These are phyloP conservation scores for Alternaria triticimaculans DNA, from an alignment of 2,329 filamentous ascomycete species.

Conservation along the genomic window DNA sequence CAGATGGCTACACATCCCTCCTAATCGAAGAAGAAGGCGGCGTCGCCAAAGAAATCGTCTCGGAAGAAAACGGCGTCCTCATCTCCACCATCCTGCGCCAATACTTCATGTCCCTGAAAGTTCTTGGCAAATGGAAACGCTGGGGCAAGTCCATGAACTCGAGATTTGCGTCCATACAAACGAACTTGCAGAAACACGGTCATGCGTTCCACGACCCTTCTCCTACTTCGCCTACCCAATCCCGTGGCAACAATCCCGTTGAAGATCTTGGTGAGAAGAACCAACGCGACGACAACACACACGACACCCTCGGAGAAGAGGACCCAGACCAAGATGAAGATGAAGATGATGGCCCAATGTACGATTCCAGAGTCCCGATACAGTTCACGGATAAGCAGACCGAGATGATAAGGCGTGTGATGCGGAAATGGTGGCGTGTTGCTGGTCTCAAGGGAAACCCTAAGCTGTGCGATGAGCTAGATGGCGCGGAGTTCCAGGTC, in stretches of 20 bases:
- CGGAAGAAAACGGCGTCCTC: slow-evolving; percentile 85
- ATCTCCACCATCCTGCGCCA: slow-evolving; percentile 87
- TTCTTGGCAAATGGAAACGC: slow-evolving; percentile 79
- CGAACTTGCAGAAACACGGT: slow-evolving; percentile 62
- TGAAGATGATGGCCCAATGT: slow-evolving; percentile 49
- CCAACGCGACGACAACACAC: neutral
- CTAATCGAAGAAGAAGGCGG: slow-evolving; percentile 80
- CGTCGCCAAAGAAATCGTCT: slow-evolving; percentile 76
- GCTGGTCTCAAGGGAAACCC: slow-evolving; percentile 65
- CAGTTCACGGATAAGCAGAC: slow-evolving; percentile 52
- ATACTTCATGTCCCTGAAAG: slow-evolving; percentile 87
- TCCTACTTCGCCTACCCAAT: slow-evolving; percentile 30
- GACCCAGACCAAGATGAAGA: slow-evolving; percentile 48
- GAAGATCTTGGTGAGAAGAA: slow-evolving; percentile 12
- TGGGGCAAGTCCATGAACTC: slow-evolving; percentile 67
- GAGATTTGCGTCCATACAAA: slow-evolving; percentile 72
- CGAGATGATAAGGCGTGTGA: slow-evolving; percentile 71
- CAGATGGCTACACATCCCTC: slow-evolving; percentile 78
- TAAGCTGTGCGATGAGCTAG: slow-evolving; percentile 61
- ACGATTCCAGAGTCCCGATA: slow-evolving; percentile 55
- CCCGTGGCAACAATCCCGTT: neutral
- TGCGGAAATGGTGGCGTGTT: slow-evolving; percentile 74
- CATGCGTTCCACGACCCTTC: slow-evolving; percentile 57
- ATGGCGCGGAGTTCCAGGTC: slow-evolving; percentile 64
- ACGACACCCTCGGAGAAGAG: slow-evolving; percentile 8